A percentile compares a stretch with the other conserved stretches of the same genome.
Conservation (phyloP, 2,329 filamentous ascomycete genomes). For the Sclerotinia nivalis region DNA sequence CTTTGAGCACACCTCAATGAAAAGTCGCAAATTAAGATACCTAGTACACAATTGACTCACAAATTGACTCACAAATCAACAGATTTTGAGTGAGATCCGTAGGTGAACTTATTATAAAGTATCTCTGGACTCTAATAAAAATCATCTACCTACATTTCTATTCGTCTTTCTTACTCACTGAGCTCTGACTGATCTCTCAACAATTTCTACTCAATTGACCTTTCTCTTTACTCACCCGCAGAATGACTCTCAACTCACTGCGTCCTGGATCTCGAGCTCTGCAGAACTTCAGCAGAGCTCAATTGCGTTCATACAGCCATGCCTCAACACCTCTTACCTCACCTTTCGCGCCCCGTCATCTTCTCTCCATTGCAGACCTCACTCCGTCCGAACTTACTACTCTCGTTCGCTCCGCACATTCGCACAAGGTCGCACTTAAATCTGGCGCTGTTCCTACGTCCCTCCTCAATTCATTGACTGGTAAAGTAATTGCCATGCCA, state of each 20-base stretch:
- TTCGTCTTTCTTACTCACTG: background rate
- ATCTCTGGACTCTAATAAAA: background rate
- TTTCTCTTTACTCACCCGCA: slow-evolving; percentile 13
- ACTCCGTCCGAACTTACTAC: slow-evolving; percentile 75
- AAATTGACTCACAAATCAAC: slow-evolving; percentile 10
- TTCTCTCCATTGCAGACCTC: slow-evolving; percentile 89
- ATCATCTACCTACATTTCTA: background rate
- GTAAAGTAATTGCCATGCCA: slow-evolving; percentile 88
- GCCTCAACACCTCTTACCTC: slow-evolving; percentile 39
- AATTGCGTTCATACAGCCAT: slow-evolving; percentile 33
- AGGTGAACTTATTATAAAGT: slow-evolving; percentile 11
- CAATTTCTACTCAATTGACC: slow-evolving; percentile 13
- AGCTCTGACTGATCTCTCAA: slow-evolving; percentile 1
- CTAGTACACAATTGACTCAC: slow-evolving; percentile 5
- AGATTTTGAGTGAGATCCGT: slow-evolving; percentile 3
- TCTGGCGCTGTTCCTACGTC: slow-evolving; percentile 59
- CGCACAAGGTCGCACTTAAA: slow-evolving; percentile 77
- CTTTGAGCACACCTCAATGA: slow-evolving; percentile 11
- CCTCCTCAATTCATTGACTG: slow-evolving; percentile 63
- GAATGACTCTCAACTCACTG: slow-evolving; percentile 19
- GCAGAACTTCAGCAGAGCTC: slow-evolving; percentile 30
- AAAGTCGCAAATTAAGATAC: slow-evolving; percentile 4
- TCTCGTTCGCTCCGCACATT: slow-evolving; percentile 78
- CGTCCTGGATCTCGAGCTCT: slow-evolving; percentile 26
- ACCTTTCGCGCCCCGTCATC: slow-evolving; percentile 71